Conservation (phyloP, 2,329 filamentous ascomycete species). For the Coniochaeta sp. region DNA sequence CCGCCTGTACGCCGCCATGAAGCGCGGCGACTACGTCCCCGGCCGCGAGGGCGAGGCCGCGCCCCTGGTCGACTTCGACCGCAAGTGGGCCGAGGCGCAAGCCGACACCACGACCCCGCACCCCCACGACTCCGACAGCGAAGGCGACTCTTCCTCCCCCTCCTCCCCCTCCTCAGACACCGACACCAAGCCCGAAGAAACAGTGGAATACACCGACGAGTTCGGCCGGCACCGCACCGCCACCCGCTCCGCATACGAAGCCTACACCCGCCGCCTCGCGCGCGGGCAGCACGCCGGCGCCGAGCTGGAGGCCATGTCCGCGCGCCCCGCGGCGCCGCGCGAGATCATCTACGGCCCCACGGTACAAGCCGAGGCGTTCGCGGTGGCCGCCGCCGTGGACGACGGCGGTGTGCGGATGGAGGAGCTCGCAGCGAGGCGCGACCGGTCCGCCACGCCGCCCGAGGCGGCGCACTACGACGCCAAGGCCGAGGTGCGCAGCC, state of each 20-base stretch:
- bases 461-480: slow-evolving; percentile 81
- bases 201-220: slow-evolving; percentile 87
- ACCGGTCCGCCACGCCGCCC: slow-evolving; percentile 74
- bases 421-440: slow-evolving; percentile 67
- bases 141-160: background rate
- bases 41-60: slow-evolving; percentile 53
- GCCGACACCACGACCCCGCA: slow-evolving; percentile 32
- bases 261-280: slow-evolving; percentile 51
- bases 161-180: slow-evolving; percentile 12
- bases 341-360: slow-evolving; percentile 79
- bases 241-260: slow-evolving; percentile 60
- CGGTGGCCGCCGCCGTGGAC: no score
- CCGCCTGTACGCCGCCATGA: slow-evolving; percentile 80
- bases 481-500: slow-evolving; percentile 71
- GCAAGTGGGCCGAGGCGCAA: slow-evolving; percentile 80
- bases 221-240: slow-evolving; percentile 77
- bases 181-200: slow-evolving; percentile 40
- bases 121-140: no score
- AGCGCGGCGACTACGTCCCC: slow-evolving; percentile 75
- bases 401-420: slow-evolving; percentile 69
- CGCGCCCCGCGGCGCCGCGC: slow-evolving; percentile 56
- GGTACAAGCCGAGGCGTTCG: slow-evolving; percentile 78
- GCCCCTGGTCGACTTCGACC: slow-evolving; percentile 84
- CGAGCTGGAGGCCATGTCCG: slow-evolving; percentile 62
- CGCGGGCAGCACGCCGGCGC: slow-evolving; percentile 43